Percentiles rank a stretch among this genome's conserved stretches.
Conservation (phyloP, 2,329 filamentous ascomycete genomes). For the Stagonosporopsis vannaccii region DNA sequence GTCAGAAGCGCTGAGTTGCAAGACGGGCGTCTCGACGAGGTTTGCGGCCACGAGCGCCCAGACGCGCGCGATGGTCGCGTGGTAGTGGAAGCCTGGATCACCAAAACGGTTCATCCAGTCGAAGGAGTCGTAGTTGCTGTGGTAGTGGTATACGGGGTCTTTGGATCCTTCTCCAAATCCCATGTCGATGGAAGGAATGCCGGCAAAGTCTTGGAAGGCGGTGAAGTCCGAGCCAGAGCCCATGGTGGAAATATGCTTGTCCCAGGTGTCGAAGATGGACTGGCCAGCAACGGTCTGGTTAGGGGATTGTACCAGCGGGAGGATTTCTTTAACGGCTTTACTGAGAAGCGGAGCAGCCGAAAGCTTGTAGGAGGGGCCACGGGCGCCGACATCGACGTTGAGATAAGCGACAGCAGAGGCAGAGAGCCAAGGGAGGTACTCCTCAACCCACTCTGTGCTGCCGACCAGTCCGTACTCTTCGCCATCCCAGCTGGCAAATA, state of each 20-base stretch:
- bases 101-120: slow-evolving; percentile 84
- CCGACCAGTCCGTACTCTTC: slow-evolving; percentile 86
- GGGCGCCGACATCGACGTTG: slow-evolving; percentile 80
- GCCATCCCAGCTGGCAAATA: slow-evolving; percentile 76
- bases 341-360: slow-evolving; percentile 79
- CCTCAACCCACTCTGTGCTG: slow-evolving; percentile 92
- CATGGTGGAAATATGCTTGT: slow-evolving; percentile 63
- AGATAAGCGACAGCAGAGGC: slow-evolving; percentile 79
- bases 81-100: slow-evolving; percentile 68
- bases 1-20: slow-evolving; percentile 57
- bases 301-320: slow-evolving; percentile 52
- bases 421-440: slow-evolving; percentile 82
- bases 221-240: slow-evolving; percentile 61
- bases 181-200: slow-evolving; percentile 58
- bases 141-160: slow-evolving; percentile 73
- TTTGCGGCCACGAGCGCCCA: slow-evolving; percentile 56
- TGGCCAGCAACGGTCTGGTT: slow-evolving; percentile 76
- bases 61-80: slow-evolving; percentile 58
- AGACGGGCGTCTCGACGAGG: slow-evolving; percentile 56
- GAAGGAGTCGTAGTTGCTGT: slow-evolving; percentile 84
- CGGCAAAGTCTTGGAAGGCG: slow-evolving; percentile 61
- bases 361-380: slow-evolving; percentile 69
- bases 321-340: slow-evolving; percentile 61
- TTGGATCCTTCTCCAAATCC: slow-evolving; percentile 51
- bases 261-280: slow-evolving; percentile 71